Base-by-base conservation (phyloP, 208 protist genomes). In the Angomonas ambiguus region DNA sequence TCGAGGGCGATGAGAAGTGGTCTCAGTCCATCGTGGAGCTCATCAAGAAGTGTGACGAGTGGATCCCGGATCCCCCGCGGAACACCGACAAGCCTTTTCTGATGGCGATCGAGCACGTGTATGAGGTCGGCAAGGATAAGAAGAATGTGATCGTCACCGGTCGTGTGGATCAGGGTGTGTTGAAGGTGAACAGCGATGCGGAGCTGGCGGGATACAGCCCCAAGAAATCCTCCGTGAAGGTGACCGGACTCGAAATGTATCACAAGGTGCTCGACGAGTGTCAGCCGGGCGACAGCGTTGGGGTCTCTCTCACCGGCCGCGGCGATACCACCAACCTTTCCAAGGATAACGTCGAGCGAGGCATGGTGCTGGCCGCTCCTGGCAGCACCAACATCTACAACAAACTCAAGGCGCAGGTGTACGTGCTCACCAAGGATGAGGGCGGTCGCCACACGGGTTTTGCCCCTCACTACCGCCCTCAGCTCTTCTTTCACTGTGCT, bases 371-470 rank as follows among this genome's bases (percentile, higher is more conserved):
- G 58, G 87, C 85, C 55, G 91, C 96, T 18, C 88, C 95, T 4
- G 96, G 96, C 64, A 93, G 95, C 51, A 83, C 97, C 31, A 95
- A 90, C 67, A 72, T 98, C 11, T 87, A 92, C 84, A 98, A 92
- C 66, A 93, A 96, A 70, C 88, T 99, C 65, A 80, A 94, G 65
- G 97, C 97, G 48, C 88, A 99, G 86, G 85, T 99, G 18, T 99
- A 99, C 82, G 90, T 99, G 24, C 88, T 99, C 38, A 99, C 94
- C 38, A 98, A 98, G 80, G 97, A 99, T 28, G 98, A 99, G 82
- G 98, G 98, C 61, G 98, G 98, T 30, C 93, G 98, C 65, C 98
- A 99, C 91, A 99, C 97, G 13, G 96, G 97, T 61, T 99, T 99
- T 79, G 91, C 91, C 71, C 91, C 87, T 6, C 92, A 97, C 87